phyloP scores from a whole-genome alignment of 1,284 basidiomycete species.

The Anthracocystis setariae region DNA sequence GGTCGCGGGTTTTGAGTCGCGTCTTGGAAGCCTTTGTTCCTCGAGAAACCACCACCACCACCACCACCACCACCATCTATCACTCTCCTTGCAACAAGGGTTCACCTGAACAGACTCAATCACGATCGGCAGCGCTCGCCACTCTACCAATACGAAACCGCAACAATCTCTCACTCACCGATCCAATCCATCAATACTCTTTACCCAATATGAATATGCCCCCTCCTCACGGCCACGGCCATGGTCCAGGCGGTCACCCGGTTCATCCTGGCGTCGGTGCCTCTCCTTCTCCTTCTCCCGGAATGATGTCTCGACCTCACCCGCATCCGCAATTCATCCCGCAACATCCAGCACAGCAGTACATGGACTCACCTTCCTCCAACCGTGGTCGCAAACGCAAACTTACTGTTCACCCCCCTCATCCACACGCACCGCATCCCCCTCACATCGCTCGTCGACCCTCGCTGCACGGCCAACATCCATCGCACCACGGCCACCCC shows the following conservation, averaged over 20 bases:
- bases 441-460: slow-evolving; percentile 30
- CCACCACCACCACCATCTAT: too few relatives aligned
- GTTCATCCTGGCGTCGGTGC: slow-evolving; percentile 30
- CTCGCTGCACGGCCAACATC: slow-evolving; percentile 32
- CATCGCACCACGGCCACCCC: slow-evolving; percentile 10
- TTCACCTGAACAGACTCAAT: too few relatives aligned
- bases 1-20: slow-evolving; percentile 8
- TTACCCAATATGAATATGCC: slow-evolving; percentile 39
- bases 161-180: background rate
- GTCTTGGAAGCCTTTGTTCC: slow-evolving; percentile 2
- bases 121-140: too few relatives aligned
- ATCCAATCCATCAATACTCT: background rate
- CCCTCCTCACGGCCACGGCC: slow-evolving; percentile 32
- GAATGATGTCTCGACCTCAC: slow-evolving; percentile 40
- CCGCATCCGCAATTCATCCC: slow-evolving; percentile 28
- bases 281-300: slow-evolving; percentile 33
- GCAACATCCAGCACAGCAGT: slow-evolving; percentile 33
- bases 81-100: too few relatives aligned
- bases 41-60: slow-evolving; percentile 12
- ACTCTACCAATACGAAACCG: background rate
- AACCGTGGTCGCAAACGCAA: slow-evolving; percentile 45
- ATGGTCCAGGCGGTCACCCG: slow-evolving; percentile 17
- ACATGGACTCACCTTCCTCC: slow-evolving; percentile 39
- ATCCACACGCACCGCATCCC: slow-evolving; percentile 10
- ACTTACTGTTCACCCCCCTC: slow-evolving; percentile 30